Evolutionary conservation across 495 filamentous ascomycete genomes (phyloP), one percentile per base, ranked within the genome.

Genomic region (Tuber calosporum): DNA sequence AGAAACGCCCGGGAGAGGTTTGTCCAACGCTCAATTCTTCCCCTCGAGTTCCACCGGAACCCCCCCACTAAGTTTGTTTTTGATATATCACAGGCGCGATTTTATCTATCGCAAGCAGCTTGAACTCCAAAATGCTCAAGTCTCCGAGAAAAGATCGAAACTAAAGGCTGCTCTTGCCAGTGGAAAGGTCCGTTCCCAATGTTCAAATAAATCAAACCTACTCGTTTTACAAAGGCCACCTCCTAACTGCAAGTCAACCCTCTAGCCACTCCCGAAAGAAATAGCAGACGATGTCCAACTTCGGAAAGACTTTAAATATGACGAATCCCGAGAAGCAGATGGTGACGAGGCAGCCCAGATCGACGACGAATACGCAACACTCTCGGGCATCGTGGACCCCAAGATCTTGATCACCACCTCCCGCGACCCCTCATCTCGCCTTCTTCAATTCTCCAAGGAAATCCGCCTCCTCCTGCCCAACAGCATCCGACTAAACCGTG

Each of bases 351-450:
- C 84, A 15, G 82, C 93, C 66, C 90, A 92, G 75, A 84, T 99
- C n/a, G 95, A 99, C 82, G 95, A 99, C 81, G 95, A 99, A 86
- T 97, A 97, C 82, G 87, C 90, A 20, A 88, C 93, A 72, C 88
- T 95, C 3, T 93, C 90, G 48, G 93, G 93, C 37, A 87, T 97
- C 72, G 87, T 93, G 26, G 93, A 97, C 74, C 93, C 93, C 45
- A 88, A 93, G 69, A 89, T 94, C 19, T 87, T 97, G n/a, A 91
- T 98, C 73, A 97, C 94, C 17, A 98, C 96, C 6, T 93, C 91
- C 67, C 87, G 95, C 69, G 91, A 93, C 74, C 94, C 94, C 39
- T 94, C 91, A 67, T 90, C 92, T 66, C 88, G 94, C 62, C 87
- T 98, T 6, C 87, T 88, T 58, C 89, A 92, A 17, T 99, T 99